A percentile compares a stretch with the other conserved stretches of the same genome.
Evolutionary conservation across 2,329 filamentous ascomycete species (phyloP).

Genomic region (Phyllosticta paracitricarpa): DNA sequence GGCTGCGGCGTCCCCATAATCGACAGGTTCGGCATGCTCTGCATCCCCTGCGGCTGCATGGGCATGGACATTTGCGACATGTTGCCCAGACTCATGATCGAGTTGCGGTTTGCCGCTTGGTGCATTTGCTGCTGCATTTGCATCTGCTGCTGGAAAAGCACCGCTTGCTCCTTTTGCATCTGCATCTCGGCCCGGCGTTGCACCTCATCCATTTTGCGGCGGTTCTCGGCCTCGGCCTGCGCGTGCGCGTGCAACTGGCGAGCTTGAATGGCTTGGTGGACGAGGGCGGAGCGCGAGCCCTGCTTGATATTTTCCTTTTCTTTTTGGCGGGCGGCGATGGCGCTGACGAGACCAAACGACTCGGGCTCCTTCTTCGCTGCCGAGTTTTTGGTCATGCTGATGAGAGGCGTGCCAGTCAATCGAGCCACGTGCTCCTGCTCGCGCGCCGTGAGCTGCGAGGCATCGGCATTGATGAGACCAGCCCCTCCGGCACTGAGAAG

Average conservation of each 20-base stretch:
- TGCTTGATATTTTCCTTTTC: conserved; percentile 64
- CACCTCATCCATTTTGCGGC: conserved; percentile 28
- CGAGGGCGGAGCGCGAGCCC: conserved; percentile 55
- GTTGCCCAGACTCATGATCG: conserved; percentile 4
- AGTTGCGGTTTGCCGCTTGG: neutral
- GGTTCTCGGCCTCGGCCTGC: conserved; percentile 42
- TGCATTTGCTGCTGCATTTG: conserved; percentile 9
- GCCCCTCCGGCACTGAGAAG: conserved; percentile 16
- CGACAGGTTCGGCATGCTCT: neutral
- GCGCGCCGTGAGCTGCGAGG: conserved; percentile 62
- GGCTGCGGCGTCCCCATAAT: neutral
- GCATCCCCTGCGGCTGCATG: conserved; percentile 6
- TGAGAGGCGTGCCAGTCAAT: conserved; percentile 65
- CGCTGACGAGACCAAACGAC: conserved; percentile 56
- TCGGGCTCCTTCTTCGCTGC: conserved; percentile 29
- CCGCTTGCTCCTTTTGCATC: conserved; percentile 20
- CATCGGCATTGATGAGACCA: conserved; percentile 35
- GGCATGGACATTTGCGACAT: conserved; percentile 8
- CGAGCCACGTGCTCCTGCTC: conserved; percentile 86
- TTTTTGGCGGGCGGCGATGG: conserved; percentile 69
- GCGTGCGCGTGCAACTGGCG: conserved; percentile 32
- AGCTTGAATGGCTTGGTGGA: conserved; percentile 58
- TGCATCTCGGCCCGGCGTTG: conserved; percentile 25
- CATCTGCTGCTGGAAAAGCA: conserved; percentile 11
- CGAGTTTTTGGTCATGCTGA: conserved; percentile 50